Evolutionary conservation across 2,329 filamentous ascomycete species (phyloP), one percentile per base, ranked within the genome.

Genomic region (Drechmeria coniospora): DNA sequence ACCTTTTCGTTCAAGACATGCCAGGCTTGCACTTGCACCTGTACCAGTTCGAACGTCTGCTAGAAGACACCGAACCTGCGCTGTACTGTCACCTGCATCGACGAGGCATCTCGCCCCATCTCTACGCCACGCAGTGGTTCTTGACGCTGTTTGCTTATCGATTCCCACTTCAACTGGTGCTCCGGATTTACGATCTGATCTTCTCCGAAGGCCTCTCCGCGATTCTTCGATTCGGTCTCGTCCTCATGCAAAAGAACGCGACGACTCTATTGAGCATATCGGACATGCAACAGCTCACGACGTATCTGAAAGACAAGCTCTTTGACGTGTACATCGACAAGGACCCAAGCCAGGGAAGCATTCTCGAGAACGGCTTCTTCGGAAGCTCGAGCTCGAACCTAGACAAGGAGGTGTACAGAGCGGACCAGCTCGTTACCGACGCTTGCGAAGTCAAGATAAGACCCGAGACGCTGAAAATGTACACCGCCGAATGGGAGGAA

Each of bases 51-150:
- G 90, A 95, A 56, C 74, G 90, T 15, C 61, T 98, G 13, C 62
- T 98, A 16, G 90, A 98, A 54, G 90, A 98, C 42, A 64, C 87
- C 23, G 87, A 98, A 48, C 90, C 92, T 2, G 86, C 86, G 2
- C 61, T 98, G 6, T 94, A 92, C 55, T 94, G 87, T 49, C 90
- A 98, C 52, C 70, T 98, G 31, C 80, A 81, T 45, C 76, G 90
- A 32, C 74, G 80, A 31, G 77, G 82, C 38, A 90, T 98, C 30
- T 79, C 79, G 7, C 79, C 90, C 1, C 83, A 93, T 46, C 65
- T 98, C 7, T 98, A 98, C 49, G 90, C 90, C 24, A 98, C 90
- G 0, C 90, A 98, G 52, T 98, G 90, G 90, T 98, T 98, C 55
- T 67, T 98, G 27, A 98, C 90, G 0, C 65, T 98, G n/a, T 98